Percentiles rank a stretch among this genome's conserved stretches.
phyloP scores from a whole-genome alignment of 169 alveolate genomes.

The Cryptosporidium canis region DNA sequence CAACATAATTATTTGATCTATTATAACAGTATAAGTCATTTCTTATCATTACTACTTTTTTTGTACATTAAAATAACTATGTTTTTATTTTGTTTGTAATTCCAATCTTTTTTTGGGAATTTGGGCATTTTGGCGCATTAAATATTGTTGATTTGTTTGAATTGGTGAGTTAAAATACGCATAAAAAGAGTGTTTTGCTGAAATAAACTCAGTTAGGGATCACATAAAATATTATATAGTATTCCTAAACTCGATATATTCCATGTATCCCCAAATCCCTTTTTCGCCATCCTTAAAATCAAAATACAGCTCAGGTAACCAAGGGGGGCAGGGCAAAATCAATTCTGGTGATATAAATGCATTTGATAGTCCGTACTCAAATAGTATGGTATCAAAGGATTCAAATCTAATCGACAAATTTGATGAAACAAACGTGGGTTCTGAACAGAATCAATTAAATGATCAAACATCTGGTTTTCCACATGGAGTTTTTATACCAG shows the following conservation, averaged over 20 bases:
- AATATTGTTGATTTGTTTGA: not conserved
- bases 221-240: not conserved
- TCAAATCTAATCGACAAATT: not conserved
- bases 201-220: not conserved
- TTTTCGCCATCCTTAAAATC: conserved; percentile 28
- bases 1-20: no score
- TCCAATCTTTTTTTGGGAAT: not conserved
- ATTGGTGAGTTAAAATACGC: not conserved
- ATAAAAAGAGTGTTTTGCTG: conserved; percentile 14
- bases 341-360: not conserved
- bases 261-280: conserved; percentile 29
- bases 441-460: not conserved
- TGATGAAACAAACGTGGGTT: not conserved
- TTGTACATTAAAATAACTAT: no score
- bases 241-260: not conserved
- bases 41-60: no score
- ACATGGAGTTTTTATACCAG: not conserved
- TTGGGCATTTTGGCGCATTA: conserved; percentile 1
- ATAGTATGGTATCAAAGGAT: not conserved
- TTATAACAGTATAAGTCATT: no score
- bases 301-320: conserved; percentile 14
- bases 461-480: not conserved
- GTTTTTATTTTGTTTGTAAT: not conserved
- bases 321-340: not conserved
- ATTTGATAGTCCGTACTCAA: not conserved